These are phyloP conservation scores for Penicillium sp. DNA, from an alignment of 2,329 filamentous ascomycete genomes.

Conservation along the genomic window DNA sequence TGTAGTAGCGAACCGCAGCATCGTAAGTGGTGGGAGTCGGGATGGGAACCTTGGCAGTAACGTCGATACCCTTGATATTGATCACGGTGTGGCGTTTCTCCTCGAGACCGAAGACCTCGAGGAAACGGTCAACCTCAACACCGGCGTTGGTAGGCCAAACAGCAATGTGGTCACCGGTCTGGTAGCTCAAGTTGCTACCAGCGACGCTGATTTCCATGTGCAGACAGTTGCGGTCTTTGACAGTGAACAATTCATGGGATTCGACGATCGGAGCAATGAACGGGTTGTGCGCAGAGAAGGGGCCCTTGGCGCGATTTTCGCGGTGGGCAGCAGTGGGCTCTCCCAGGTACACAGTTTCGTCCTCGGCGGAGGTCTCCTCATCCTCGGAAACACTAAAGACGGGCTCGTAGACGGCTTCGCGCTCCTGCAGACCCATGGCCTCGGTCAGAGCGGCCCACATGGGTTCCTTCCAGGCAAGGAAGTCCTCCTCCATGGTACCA, in stretches of 20 bases:
- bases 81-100: slow-evolving; percentile 78
- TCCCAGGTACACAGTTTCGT: slow-evolving; percentile 81
- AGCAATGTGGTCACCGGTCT: slow-evolving; percentile 95
- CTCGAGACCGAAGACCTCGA: slow-evolving; percentile 69
- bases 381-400: slow-evolving; percentile 78
- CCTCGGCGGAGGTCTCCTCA: slow-evolving; percentile 67
- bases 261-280: slow-evolving; percentile 91
- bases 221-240: slow-evolving; percentile 87
- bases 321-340: slow-evolving; percentile 97
- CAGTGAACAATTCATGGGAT: slow-evolving; percentile 84
- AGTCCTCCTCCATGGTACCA: slow-evolving; percentile 99
- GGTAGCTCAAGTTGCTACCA: slow-evolving; percentile 84
- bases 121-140: slow-evolving; percentile 83
- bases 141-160: slow-evolving; percentile 96
- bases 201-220: slow-evolving; percentile 93
- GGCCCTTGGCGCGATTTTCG: slow-evolving; percentile 74
- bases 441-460: slow-evolving; percentile 89
- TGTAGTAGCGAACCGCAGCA: slow-evolving; percentile 86
- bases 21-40: slow-evolving; percentile 96
- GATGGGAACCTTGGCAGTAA: slow-evolving; percentile 95
- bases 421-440: slow-evolving; percentile 85
- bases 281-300: slow-evolving; percentile 94
- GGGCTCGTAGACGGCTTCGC: slow-evolving; percentile 92
- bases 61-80: slow-evolving; percentile 83
- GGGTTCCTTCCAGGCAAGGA: slow-evolving; percentile 96